These are phyloP conservation scores for Zhuliangozyma parablackwelliae DNA, from an alignment of 1,139 yeast genomes.

Conservation along the genomic window DNA sequence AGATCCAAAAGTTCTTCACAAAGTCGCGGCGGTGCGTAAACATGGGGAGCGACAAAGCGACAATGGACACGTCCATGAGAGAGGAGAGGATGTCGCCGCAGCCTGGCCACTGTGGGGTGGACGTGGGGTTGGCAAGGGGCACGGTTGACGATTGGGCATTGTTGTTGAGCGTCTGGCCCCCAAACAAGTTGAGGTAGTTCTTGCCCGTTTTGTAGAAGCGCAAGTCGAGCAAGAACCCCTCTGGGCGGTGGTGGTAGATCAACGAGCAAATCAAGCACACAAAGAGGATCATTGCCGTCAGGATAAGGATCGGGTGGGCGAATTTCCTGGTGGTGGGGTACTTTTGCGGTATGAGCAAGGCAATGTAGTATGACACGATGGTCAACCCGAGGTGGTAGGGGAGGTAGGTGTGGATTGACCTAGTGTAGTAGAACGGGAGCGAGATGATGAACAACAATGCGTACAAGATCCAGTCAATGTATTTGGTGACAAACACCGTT, in stretches of 20 bases:
- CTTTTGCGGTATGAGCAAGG: slow-evolving; percentile 45
- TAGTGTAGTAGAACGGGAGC: slow-evolving; percentile 48
- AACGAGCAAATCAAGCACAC: slow-evolving; percentile 57
- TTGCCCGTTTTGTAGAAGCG: slow-evolving; percentile 64
- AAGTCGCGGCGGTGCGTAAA: slow-evolving; percentile 68
- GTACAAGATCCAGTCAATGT: slow-evolving; percentile 58
- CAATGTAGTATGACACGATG: slow-evolving; percentile 50
- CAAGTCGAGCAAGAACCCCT: slow-evolving; percentile 48
- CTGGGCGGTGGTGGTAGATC: slow-evolving; percentile 41
- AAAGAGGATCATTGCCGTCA: slow-evolving; percentile 59
- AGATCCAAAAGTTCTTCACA: slow-evolving; percentile 50
- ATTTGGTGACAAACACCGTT: slow-evolving; percentile 31
- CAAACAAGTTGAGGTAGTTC: slow-evolving; percentile 57
- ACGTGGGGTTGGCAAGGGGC: slow-evolving; percentile 21
- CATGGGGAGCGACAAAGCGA: slow-evolving; percentile 73
- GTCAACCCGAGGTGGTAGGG: slow-evolving; percentile 62
- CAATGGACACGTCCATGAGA: slow-evolving; percentile 72
- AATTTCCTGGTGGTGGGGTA: slow-evolving; percentile 46
- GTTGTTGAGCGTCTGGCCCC: slow-evolving; percentile 26
- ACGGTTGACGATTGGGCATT: slow-evolving; percentile 19
- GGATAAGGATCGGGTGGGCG: slow-evolving; percentile 69
- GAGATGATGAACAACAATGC: slow-evolving; percentile 46
- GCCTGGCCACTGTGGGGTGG: slow-evolving; percentile 60
- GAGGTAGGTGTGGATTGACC: slow-evolving; percentile 47
- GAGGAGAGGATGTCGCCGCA: slow-evolving; percentile 74